Evolutionary conservation across 345 rosid species (phyloP), one percentile per base, ranked within the genome.

Genomic region (Cardamine occulta): DNA sequence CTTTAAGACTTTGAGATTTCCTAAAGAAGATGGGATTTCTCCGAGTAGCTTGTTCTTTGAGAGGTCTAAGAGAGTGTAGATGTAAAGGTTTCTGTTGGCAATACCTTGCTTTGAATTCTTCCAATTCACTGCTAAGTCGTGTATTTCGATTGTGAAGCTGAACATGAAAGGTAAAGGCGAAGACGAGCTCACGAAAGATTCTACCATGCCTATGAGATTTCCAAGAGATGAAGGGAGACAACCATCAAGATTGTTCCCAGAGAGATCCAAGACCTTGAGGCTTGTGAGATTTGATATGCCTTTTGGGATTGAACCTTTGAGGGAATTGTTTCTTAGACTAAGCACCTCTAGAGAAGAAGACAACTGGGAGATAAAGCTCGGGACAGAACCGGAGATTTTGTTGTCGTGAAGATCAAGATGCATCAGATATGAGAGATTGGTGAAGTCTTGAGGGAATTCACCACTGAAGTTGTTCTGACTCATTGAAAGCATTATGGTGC

Each of bases 321-420:
- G 51, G 39, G 74, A 80, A 45, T 80, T 80, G 35, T 78, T 82
- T 52, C 83, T 45, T 6, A 85, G 77, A 68, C 80, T 83, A 60
- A 84, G 73, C 0, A 80, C 70, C 29, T 57, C 71, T 21, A 85
- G 68, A 35, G 52, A 49, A 34, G 81, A 60, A 7, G 84, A 70
- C 7, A 83, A 15, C 44, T 34, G 69, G 24, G 68, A 74, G 42
- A 79, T 40, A 14, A 66, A 47, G n/a, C n/a, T n/a, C n/a, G 24
- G 83, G 24, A 82, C 51, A 26, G 3, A 26, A 26, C 28, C 28
- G 3, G 65, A 63, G 49, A 85, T 76, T 6, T 54, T 75, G 63
- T 80, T 84, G 74, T 76, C 80, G 12, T 82, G 82, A 53, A 83
- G 81, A 15, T 81, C 88, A 70, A 85, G 83, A 68, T 72, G 68